A percentile compares a stretch with the other conserved stretches of the same genome.
These are phyloP conservation scores for Kwoniella dejecticola DNA, from an alignment of 768 basidiomycete genomes.

Conservation along the genomic window DNA sequence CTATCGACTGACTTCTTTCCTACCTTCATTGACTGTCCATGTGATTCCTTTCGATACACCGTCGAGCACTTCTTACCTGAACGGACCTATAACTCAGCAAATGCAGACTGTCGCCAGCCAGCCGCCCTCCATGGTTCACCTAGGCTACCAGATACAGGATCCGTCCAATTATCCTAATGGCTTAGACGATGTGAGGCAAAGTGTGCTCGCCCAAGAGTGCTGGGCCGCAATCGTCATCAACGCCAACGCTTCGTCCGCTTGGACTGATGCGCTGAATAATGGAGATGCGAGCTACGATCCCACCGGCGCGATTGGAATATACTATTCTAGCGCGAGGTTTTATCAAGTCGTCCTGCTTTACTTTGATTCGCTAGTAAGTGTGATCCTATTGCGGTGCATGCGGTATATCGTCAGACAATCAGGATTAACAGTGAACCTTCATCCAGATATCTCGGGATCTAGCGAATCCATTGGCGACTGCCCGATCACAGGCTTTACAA, in stretches of 20 bases:
- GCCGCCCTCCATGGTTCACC: conserved; percentile 30
- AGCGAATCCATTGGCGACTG: conserved; percentile 29
- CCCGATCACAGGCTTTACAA: conserved; percentile 34
- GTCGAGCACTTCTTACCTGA: conserved; percentile 35
- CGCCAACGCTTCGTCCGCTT: conserved; percentile 48
- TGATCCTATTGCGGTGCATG: too few relatives aligned
- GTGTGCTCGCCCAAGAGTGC: conserved; percentile 35
- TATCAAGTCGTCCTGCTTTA: conserved; percentile 51
- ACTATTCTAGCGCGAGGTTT: conserved; percentile 46
- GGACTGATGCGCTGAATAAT: conserved; percentile 38
- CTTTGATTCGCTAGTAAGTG: conserved; percentile 43
- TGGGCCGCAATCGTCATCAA: conserved; percentile 53
- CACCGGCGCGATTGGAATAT: conserved; percentile 44
- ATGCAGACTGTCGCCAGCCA: conserved; percentile 31
- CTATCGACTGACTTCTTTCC: conserved; percentile 30
- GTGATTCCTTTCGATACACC: conserved; percentile 51
- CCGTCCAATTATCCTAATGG: conserved; percentile 43
- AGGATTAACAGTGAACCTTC: conserved; percentile 3
- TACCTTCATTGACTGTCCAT: conserved; percentile 43
- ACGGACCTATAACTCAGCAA: conserved; percentile 33
- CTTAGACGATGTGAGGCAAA: conserved; percentile 32
- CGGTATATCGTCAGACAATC: neutral
- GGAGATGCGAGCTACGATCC: conserved; percentile 50
- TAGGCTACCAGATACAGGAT: conserved; percentile 37
- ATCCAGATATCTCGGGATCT: conserved; percentile 29